Conservation (phyloP, 441 rosid genomes). For the Melastoma candidum region DNA sequence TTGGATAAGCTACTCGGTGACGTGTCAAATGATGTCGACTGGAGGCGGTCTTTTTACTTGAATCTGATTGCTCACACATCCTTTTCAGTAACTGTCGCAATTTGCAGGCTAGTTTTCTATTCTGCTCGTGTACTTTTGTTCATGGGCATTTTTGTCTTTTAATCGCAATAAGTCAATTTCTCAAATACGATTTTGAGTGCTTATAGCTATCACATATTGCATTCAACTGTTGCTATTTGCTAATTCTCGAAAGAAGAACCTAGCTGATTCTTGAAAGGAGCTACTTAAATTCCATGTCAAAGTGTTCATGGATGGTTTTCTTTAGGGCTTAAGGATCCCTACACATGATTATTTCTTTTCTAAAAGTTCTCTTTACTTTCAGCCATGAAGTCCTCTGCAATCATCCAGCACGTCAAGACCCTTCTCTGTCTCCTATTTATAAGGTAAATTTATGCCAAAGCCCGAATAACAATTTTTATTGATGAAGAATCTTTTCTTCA, state of each 20-base stretch:
- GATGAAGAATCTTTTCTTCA: no score
- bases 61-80: constrained; percentile 86
- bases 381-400: constrained; percentile 41
- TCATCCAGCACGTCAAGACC: constrained; percentile 58
- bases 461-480: neutral
- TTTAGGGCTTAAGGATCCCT: neutral
- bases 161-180: no score
- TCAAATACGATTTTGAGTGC: no score
- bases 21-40: constrained; percentile 59
- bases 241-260: no score
- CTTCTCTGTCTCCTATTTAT: constrained; percentile 73
- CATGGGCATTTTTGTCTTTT: constrained; percentile 5
- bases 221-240: no score
- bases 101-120: constrained; percentile 61
- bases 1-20: constrained; percentile 65
- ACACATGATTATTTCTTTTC: neutral
- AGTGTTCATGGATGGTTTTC: neutral
- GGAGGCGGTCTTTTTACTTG: constrained; percentile 94
- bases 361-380: constrained; percentile 2
- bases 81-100: constrained; percentile 82
- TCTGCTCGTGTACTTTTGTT: constrained; percentile 5
- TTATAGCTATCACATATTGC: no score
- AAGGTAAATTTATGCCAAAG: constrained; percentile 39
- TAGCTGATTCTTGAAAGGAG: no score
- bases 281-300: no score